Evolutionary conservation across 106 monocot species (phyloP).

Genomic region (Dioscorea alata): DNA sequence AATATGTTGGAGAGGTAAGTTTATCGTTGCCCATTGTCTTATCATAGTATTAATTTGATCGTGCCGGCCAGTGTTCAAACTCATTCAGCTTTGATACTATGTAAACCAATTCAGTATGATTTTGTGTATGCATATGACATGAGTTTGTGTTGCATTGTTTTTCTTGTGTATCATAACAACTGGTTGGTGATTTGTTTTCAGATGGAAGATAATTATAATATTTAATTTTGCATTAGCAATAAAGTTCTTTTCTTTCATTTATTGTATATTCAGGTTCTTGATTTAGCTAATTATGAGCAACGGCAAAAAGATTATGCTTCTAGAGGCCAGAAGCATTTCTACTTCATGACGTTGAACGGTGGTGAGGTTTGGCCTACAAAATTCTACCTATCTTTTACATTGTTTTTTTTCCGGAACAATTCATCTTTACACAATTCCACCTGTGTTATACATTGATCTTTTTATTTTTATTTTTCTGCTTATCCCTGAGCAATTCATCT

Average conservation of each 20-base stretch:
- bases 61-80: too few species aligned
- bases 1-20: constrained; percentile 98
- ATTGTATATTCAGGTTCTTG: constrained; percentile 57
- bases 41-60: not conserved
- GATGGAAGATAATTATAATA: not conserved
- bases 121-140: too few species aligned
- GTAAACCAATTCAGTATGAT: too few species aligned
- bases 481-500: not conserved
- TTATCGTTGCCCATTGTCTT: not conserved
- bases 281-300: constrained; percentile 77
- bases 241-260: not conserved
- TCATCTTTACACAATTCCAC: not conserved
- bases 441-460: not conserved
- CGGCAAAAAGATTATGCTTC: constrained; percentile 88
- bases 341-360: constrained; percentile 98
- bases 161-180: not conserved
- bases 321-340: constrained; percentile 96
- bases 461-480: not conserved
- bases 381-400: constrained; percentile 11
- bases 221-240: not conserved
- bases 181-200: not conserved
- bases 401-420: not conserved
- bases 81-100: too few species aligned
- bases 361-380: constrained; percentile 77
- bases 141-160: not conserved